phyloP scores from a whole-genome alignment of 2,329 filamentous ascomycete genomes.

The Fusarium lyarnte region DNA sequence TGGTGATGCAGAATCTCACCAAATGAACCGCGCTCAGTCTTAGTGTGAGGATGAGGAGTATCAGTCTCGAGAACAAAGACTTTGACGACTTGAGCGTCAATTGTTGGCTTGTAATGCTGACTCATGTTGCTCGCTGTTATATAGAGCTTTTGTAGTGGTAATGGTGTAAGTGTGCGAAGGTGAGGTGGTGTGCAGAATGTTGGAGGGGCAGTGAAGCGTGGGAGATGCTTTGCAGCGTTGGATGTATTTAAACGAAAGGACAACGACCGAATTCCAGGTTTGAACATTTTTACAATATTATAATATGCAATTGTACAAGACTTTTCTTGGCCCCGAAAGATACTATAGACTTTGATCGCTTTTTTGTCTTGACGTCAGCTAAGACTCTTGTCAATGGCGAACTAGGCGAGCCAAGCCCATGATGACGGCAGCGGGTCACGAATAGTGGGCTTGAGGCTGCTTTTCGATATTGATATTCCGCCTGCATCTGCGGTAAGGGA shows the following conservation, averaged over 20 bases:
- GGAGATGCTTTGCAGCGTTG: neutral
- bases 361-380: conserved; percentile 31
- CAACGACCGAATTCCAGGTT: conserved; percentile 8
- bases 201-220: neutral
- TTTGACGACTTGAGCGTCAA: conserved; percentile 44
- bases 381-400: neutral
- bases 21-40: conserved; percentile 60
- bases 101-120: conserved; percentile 41
- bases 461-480: neutral
- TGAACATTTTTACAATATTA: conserved; percentile 3
- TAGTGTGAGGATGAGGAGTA: conserved; percentile 61
- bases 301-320: neutral
- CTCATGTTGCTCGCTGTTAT: conserved; percentile 33
- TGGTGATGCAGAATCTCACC: conserved; percentile 63
- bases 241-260: conserved; percentile 2
- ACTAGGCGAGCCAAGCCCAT: conserved; percentile 23
- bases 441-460: conserved; percentile 20
- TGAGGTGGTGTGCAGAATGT: neutral
- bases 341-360: neutral
- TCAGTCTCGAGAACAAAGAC: conserved; percentile 69
- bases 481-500: neutral
- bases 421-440: conserved; percentile 37
- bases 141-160: neutral
- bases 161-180: neutral
- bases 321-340: neutral